A percentile compares a stretch with the other conserved stretches of the same genome.
These are phyloP conservation scores for Diaporthe vaccinii DNA, from an alignment of 2,329 filamentous ascomycete genomes.

Conservation along the genomic window DNA sequence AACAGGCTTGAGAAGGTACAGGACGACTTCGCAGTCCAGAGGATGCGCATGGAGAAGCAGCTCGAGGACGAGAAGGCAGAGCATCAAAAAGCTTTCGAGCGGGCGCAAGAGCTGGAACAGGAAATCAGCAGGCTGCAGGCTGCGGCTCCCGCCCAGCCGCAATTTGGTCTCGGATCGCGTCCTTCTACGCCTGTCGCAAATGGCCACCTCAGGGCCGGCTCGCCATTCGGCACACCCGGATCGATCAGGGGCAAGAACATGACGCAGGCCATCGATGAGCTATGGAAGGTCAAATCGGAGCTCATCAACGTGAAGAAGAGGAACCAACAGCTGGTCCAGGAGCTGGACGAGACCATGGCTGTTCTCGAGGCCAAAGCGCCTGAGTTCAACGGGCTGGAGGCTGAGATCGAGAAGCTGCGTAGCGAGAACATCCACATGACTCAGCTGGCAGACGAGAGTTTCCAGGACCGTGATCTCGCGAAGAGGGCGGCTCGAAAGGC, in stretches of 20 bases:
- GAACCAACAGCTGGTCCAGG: conserved; percentile 79
- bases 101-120: conserved; percentile 63
- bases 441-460: conserved; percentile 84
- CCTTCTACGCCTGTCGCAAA: conserved; percentile 74
- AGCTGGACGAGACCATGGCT: conserved; percentile 87
- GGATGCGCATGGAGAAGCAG: conserved; percentile 68
- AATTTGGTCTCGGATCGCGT: conserved; percentile 57
- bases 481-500: conserved; percentile 84
- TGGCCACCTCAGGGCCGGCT: conserved; percentile 65
- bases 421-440: conserved; percentile 88
- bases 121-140: conserved; percentile 66
- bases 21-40: conserved; percentile 74
- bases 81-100: conserved; percentile 61
- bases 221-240: conserved; percentile 73
- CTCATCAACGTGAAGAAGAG: conserved; percentile 81
- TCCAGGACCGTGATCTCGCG: conserved; percentile 83
- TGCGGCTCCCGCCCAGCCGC: conserved; percentile 57
- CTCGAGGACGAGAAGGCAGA: conserved; percentile 68
- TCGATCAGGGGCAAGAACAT: conserved; percentile 69
- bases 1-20: conserved; percentile 72
- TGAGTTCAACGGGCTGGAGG: conserved; percentile 86
- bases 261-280: conserved; percentile 74
- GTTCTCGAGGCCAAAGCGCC: conserved; percentile 89
- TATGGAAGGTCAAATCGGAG: conserved; percentile 78
- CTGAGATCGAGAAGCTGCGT: conserved; percentile 84